Evolutionary conservation across 768 basidiomycete species (phyloP).

Genomic region (Boletus insuetus): DNA sequence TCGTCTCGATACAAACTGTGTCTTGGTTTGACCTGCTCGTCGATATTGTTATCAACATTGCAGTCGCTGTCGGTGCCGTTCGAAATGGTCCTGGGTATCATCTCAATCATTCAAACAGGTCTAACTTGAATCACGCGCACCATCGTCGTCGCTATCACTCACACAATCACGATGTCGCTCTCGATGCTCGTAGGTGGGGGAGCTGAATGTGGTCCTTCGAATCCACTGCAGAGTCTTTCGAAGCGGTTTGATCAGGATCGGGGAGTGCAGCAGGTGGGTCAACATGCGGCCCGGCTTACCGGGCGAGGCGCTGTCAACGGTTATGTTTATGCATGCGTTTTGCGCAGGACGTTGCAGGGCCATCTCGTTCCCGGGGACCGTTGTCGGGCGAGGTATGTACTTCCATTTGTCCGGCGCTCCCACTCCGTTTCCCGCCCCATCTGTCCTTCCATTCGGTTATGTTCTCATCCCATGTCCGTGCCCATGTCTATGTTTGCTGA

Average conservation of each 20-base stretch:
- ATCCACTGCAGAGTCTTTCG: conserved; percentile 74
- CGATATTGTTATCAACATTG: neutral
- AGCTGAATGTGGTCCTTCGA: conserved; percentile 84
- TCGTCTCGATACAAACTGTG: neutral
- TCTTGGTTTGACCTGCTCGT: neutral
- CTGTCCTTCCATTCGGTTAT: conserved; percentile 4
- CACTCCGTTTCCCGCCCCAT: neutral
- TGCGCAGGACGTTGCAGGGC: conserved; percentile 65
- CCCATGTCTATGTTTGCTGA: neutral
- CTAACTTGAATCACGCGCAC: neutral
- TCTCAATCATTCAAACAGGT: neutral
- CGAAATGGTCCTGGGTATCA: neutral
- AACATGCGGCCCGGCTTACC: conserved; percentile 5
- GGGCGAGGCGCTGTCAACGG: neutral
- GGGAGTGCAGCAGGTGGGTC: conserved; percentile 69
- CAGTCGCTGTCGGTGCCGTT: neutral
- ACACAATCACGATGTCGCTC: conserved; percentile 56
- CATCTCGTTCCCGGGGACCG: conserved; percentile 36
- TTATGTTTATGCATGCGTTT: conserved; percentile 1
- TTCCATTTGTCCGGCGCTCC: conserved; percentile 8
- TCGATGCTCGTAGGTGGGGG: conserved; percentile 65
- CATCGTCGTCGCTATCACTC: neutral
- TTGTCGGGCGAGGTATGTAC: conserved; percentile 59
- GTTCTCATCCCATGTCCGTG: neutral
- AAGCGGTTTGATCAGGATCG: conserved; percentile 80